A percentile compares a stretch with the other conserved stretches of the same genome.
Evolutionary conservation across 768 basidiomycete genomes (phyloP).

Genomic region (Podaxis sp.): DNA sequence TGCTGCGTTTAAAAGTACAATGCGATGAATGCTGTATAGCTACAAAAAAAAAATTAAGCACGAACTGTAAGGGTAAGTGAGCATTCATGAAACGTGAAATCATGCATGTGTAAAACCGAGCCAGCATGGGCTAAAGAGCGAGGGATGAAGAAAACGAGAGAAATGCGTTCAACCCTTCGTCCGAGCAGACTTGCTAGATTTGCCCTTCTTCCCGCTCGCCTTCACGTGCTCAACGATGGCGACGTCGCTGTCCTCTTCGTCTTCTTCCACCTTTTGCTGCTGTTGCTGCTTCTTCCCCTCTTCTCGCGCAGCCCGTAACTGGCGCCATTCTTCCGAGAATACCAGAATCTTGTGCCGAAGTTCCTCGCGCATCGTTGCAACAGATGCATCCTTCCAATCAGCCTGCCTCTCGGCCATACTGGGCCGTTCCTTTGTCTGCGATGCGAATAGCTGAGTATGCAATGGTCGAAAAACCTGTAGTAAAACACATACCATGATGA

Average conservation of each 20-base stretch:
- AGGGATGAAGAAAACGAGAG: not conserved
- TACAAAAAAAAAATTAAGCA: conserved; percentile 10
- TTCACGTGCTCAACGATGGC: conserved; percentile 34
- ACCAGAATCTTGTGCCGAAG: conserved; percentile 38
- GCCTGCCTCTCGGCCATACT: conserved; percentile 35
- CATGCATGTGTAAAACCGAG: not conserved
- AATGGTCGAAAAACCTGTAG: not conserved
- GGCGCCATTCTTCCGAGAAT: conserved; percentile 57
- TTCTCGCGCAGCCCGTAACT: conserved; percentile 37
- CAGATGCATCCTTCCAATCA: conserved; percentile 53
- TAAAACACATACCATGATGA: conserved; percentile 42
- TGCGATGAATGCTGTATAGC: conserved; percentile 11
- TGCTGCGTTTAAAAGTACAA: conserved; percentile 11
- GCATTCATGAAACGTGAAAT: not conserved
- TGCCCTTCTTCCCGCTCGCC: conserved; percentile 17
- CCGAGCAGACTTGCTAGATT: conserved; percentile 3
- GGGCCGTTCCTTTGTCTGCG: conserved; percentile 27
- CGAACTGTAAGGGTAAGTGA: not conserved
- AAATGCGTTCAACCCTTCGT: conserved; percentile 8
- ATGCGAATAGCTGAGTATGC: not conserved
- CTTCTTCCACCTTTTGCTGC: conserved; percentile 28
- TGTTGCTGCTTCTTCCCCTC: conserved; percentile 36
- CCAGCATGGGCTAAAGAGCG: not conserved
- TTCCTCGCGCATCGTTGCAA: conserved; percentile 44
- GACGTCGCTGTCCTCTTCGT: conserved; percentile 37